A percentile compares a stretch with the other conserved stretches of the same genome.
phyloP scores from a whole-genome alignment of 2,329 filamentous ascomycete species.

The Lasiodiplodia gonubiensis region DNA sequence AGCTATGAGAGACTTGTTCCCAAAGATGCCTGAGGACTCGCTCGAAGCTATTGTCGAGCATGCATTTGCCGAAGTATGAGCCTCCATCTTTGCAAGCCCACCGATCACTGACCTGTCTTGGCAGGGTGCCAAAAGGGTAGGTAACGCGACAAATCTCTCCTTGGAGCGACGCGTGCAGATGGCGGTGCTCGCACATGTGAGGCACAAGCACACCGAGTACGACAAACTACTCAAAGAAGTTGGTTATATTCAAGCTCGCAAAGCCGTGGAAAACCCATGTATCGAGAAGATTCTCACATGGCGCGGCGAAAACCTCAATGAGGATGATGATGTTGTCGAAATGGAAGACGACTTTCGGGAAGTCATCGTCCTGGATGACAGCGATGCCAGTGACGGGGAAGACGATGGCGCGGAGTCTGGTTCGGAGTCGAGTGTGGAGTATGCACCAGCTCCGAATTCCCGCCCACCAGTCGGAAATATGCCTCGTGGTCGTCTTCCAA shows the following conservation, averaged over 20 bases:
- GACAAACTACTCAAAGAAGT: conserved; percentile 56
- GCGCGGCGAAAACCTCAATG: conserved; percentile 58
- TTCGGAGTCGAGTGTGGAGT: conserved; percentile 17
- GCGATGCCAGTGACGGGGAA: conserved; percentile 55
- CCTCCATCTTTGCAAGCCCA: neutral
- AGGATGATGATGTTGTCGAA: conserved; percentile 57
- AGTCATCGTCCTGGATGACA: conserved; percentile 68
- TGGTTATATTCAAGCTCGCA: conserved; percentile 49
- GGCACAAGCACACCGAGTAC: conserved; percentile 67
- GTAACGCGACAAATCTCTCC: conserved; percentile 60
- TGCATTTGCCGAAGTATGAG: conserved; percentile 62
- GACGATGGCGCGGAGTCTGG: conserved; percentile 38
- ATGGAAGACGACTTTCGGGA: conserved; percentile 68
- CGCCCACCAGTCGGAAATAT: conserved; percentile 40
- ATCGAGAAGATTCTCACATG: conserved; percentile 65
- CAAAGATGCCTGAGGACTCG: conserved; percentile 65
- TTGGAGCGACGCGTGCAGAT: conserved; percentile 65
- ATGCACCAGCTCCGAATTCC: conserved; percentile 32
- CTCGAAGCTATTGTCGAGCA: conserved; percentile 63
- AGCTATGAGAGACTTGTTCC: conserved; percentile 66
- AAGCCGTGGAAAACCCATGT: conserved; percentile 60
- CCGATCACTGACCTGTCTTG: conserved; percentile 31
- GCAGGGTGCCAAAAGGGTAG: conserved; percentile 62
- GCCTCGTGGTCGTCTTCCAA: conserved; percentile 42
- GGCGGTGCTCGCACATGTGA: conserved; percentile 66